Conservation (phyloP, 306 rosid species). For the Cucumis melo region DNA sequence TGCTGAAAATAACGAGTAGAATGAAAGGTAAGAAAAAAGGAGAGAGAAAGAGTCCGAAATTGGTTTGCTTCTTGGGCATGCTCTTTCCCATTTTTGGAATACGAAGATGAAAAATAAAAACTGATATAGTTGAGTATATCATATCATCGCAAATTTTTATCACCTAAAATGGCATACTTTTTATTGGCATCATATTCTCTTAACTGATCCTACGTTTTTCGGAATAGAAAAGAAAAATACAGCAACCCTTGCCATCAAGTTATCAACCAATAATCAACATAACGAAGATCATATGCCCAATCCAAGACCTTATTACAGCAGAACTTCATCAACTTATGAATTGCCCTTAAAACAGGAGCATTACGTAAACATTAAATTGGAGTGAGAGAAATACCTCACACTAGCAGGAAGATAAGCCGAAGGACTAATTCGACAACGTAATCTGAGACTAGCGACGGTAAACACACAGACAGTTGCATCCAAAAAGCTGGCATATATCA, state of each 20-base stretch:
- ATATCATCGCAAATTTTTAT: background rate
- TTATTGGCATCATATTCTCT: background rate
- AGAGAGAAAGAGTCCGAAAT: background rate
- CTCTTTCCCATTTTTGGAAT: background rate
- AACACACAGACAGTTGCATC: conserved; percentile 74
- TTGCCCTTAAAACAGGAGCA: background rate
- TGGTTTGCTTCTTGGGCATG: too few relatives aligned
- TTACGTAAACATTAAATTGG: background rate
- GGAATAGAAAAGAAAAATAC: background rate
- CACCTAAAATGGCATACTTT: background rate
- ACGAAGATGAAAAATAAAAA: background rate
- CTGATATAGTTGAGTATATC: background rate
- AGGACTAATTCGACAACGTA: conserved; percentile 79
- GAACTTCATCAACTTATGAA: background rate
- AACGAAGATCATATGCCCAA: background rate
- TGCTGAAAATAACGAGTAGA: conserved; percentile 20
- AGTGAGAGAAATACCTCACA: conserved; percentile 43
- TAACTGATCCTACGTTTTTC: background rate
- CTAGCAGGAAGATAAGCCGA: conserved; percentile 65
- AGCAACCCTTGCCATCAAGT: background rate
- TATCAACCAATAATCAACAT: background rate
- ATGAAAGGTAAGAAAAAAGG: background rate
- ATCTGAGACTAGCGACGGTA: conserved; percentile 61
- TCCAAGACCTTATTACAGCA: background rate
- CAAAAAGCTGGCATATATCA: conserved; percentile 79